Evolutionary conservation across 1,139 yeast genomes (phyloP), one percentile per base, ranked within the genome.

Genomic region (Wickerhamomyces sp.): DNA sequence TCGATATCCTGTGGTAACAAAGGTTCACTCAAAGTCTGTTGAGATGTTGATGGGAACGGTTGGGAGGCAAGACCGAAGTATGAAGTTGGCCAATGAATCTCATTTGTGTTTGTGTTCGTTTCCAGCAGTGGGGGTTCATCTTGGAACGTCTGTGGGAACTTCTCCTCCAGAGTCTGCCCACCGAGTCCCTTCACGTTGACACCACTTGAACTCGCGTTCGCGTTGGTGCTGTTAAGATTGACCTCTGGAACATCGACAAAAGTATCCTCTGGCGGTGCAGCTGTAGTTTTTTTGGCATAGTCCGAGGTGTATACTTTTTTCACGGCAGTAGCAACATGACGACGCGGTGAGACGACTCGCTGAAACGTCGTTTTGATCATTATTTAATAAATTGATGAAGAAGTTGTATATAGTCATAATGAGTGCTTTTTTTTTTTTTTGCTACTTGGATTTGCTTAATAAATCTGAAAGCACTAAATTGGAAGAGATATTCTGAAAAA

Each of bases 51-150:
- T 4, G 80, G 61, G 51, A 91, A 91, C 0, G 96, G 82, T 20
- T 70, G 74, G 2, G 77, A 65, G 2, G 96, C 96, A 21, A 91
- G 64, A 0, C 98, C 98, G 51, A 73, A 80, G 61, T 78, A 86
- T 1, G 93, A 81, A 28, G 72, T 78, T 5, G 85, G 70, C 94
- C 94, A 85, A 52, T 84, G 61, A 24, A 61, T 49, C 16, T 44
- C 51, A 17, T 38, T 37, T 21, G 20, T 12, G 9, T 12, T n/a
- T 12, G 26, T 26, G 10, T 33, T 16, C 4, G 35, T 8, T 10
- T 28, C 36, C 8, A 28, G 33, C 7, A 13, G 16, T 18, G 13
- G 12, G 24, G 55, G 55, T 12, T 26, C 22, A 30, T 50, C 55
- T 20, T 46, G 44, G 7, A 50, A 31, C 1, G 47, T 37, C 14